These are phyloP conservation scores for Fusarium irregulare DNA, from an alignment of 2,329 filamentous ascomycete species.

Conservation along the genomic window DNA sequence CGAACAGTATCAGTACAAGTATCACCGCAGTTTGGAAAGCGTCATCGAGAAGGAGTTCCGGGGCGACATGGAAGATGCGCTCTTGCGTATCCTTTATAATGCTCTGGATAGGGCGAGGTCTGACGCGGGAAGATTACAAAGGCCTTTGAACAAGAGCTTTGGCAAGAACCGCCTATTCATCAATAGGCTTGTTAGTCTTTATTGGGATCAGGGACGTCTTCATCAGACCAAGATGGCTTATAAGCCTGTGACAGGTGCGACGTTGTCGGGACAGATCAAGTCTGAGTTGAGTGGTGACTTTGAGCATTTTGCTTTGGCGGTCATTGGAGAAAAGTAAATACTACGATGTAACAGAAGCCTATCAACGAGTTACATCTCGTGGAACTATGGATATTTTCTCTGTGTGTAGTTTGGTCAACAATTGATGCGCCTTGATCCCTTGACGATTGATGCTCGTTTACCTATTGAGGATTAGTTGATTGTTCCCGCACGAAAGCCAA, in stretches of 20 bases:
- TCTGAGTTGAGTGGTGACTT: conserved; percentile 46
- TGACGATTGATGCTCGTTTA: neutral
- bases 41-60: conserved; percentile 53
- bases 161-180: conserved; percentile 50
- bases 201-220: conserved; percentile 48
- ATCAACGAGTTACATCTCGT: no score
- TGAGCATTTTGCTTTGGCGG: conserved; percentile 45
- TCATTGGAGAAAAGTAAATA: conserved; percentile 45
- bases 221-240: conserved; percentile 64
- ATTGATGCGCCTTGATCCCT: no score
- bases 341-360: no score
- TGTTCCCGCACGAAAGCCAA: neutral
- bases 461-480: neutral
- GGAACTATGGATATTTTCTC: no score
- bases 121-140: conserved; percentile 44
- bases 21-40: conserved; percentile 48
- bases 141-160: conserved; percentile 43
- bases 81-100: conserved; percentile 47
- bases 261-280: conserved; percentile 52
- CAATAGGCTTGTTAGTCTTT: conserved; percentile 48
- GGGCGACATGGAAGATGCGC: conserved; percentile 50
- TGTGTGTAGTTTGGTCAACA: no score
- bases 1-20: conserved; percentile 49
- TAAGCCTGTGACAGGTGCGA: conserved; percentile 67
- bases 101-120: conserved; percentile 39